Conservation (phyloP, 2,329 filamentous ascomycete species). For the Simplicillium sp. region DNA sequence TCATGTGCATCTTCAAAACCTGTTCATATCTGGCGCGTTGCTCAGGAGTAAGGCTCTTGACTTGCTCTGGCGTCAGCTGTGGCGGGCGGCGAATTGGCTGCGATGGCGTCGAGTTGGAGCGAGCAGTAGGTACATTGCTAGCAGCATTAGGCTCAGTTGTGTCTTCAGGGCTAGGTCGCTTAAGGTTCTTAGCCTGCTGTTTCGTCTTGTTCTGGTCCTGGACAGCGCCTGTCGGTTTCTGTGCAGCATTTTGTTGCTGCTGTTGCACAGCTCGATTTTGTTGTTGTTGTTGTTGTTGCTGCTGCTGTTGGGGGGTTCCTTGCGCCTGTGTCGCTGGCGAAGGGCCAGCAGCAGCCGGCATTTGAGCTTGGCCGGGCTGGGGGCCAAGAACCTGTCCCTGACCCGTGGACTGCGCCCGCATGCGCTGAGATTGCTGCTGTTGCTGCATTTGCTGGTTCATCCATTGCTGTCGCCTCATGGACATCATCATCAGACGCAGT, state of each 20-base stretch:
- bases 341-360: neutral
- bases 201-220: slow-evolving; percentile 22
- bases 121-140: slow-evolving; percentile 4
- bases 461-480: slow-evolving; percentile 23
- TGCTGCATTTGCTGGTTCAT: slow-evolving; percentile 19
- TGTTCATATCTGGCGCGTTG: slow-evolving; percentile 35
- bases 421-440: slow-evolving; percentile 15
- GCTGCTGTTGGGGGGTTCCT: slow-evolving; percentile 12
- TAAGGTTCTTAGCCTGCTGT: slow-evolving; percentile 34
- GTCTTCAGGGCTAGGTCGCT: slow-evolving; percentile 41
- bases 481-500: slow-evolving; percentile 18
- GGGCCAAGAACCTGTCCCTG: slow-evolving; percentile 2
- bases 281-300: slow-evolving; percentile 19
- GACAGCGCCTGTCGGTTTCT: slow-evolving; percentile 19
- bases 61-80: slow-evolving; percentile 18
- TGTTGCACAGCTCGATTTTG: slow-evolving; percentile 24
- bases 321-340: slow-evolving; percentile 4
- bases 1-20: slow-evolving; percentile 18
- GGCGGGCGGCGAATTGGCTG: slow-evolving; percentile 12
- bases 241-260: slow-evolving; percentile 24
- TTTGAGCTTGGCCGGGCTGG: slow-evolving; percentile 10
- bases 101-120: slow-evolving; percentile 12
- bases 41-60: slow-evolving; percentile 33
- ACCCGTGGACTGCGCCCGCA: slow-evolving; percentile 14
- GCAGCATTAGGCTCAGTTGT: slow-evolving; percentile 14